A percentile compares a stretch with the other conserved stretches of the same genome.
These are phyloP conservation scores for Phytophthora hibernalis DNA, from an alignment of 352 stramenopile species.

Conservation along the genomic window DNA sequence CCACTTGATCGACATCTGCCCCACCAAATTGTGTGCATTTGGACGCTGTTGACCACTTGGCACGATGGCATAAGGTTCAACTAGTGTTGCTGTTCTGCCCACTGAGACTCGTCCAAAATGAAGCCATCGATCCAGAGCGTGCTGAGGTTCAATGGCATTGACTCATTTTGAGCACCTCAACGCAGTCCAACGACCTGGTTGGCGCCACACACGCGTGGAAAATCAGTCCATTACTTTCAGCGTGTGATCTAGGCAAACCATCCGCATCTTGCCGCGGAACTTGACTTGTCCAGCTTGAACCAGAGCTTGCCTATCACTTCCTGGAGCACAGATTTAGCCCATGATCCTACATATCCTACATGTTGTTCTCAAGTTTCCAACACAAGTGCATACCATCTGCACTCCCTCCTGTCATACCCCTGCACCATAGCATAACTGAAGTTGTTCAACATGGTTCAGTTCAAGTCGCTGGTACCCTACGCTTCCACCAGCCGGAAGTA, in stretches of 20 bases:
- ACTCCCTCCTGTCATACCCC: neutral
- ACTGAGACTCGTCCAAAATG: neutral
- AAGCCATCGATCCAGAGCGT: slow-evolving; percentile 8
- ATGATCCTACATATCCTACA: neutral
- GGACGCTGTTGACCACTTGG: neutral
- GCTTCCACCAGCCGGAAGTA: slow-evolving; percentile 16
- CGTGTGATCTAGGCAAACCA: neutral
- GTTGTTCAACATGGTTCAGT: slow-evolving; percentile 9
- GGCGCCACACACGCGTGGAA: slow-evolving; percentile 13
- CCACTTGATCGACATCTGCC: neutral
- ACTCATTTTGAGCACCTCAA: neutral
- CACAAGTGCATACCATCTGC: neutral
- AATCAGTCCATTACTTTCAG: slow-evolving; percentile 1
- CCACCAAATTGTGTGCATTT: too few species aligned
- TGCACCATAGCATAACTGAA: slow-evolving; percentile 15
- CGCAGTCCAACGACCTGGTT: slow-evolving; percentile 4
- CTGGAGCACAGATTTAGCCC: neutral
- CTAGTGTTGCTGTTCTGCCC: neutral
- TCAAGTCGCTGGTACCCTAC: neutral
- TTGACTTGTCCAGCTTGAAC: slow-evolving; percentile 11
- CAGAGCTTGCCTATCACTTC: neutral
- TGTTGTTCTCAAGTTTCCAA: neutral
- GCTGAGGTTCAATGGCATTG: too few species aligned
- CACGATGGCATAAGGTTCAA: neutral
- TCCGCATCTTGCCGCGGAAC: neutral